Base-by-base conservation (phyloP, 495 filamentous ascomycete genomes). In the Darksidea phi region DNA sequence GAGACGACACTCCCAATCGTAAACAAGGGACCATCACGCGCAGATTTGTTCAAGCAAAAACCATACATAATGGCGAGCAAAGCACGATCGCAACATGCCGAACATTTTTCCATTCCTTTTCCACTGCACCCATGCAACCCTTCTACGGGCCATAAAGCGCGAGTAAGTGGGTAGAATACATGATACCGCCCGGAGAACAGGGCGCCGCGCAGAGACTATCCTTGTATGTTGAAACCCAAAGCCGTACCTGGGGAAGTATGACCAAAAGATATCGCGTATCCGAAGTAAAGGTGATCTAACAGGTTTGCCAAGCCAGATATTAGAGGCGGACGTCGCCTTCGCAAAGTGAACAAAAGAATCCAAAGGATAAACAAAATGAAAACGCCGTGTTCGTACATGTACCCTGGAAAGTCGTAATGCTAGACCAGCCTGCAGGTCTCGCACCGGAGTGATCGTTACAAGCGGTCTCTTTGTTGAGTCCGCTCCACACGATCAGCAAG, bases 361-460 rank as follows among this genome's bases (percentile, higher is more conserved):
- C 28, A 32, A 32, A 32, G 10, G 28, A 32, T 10, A 32, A 32
- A 32, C 4, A 32, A 32, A 10, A 32, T 32, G 10, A 32, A 10
- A 20, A 43, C 18, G 41, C 41, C 41, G 13, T 43, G 41, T n/a
- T 43, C 13, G 13, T 43, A 43, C 41, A 43, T 6, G 5, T 25
- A 18, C 25, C 25, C 24, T 11, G 13, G 43, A 36, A 62, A 15
- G 51, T 26, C n/a, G 24, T 13, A 23, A 32, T 47, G 41, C 48
- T 12, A 57, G 36, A 63, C 53, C 54, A 48, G 60, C 60, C 60
- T 57, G 60, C 60, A 52, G 60, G 48, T 52, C 47, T 42, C 54
- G 20, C 28, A 61, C 2, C 47, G 20, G 11, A 49, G 11, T 13
- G 47, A 6, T 15, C 18, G 26, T 54, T 23, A 65, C 18, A 48